phyloP scores from a whole-genome alignment of 2,329 filamentous ascomycete species.

The Diaporthe eres region DNA sequence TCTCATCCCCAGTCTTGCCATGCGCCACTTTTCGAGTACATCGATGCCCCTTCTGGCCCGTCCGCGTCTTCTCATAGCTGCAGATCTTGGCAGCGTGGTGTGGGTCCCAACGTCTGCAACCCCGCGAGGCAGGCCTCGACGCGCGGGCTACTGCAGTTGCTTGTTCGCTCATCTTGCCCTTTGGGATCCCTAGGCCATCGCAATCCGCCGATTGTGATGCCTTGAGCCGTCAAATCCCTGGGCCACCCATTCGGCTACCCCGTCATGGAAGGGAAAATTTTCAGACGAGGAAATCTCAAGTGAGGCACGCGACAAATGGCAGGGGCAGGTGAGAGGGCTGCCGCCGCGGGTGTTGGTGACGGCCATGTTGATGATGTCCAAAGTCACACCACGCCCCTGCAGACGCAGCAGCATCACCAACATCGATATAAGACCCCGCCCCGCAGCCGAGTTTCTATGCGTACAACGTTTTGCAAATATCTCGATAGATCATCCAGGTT shows the following conservation, averaged over 20 bases:
- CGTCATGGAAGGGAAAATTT: constrained; percentile 5
- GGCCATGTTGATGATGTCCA: constrained; percentile 10
- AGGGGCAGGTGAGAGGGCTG: background rate
- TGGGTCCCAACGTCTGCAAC: constrained; percentile 3
- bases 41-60: constrained; percentile 32
- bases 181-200: background rate
- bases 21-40: constrained; percentile 19
- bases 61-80: constrained; percentile 13
- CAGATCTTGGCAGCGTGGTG: constrained; percentile 19
- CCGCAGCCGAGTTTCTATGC: constrained; percentile 36
- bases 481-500: constrained; percentile 32
- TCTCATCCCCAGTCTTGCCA: constrained; percentile 10
- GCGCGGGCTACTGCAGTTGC: background rate
- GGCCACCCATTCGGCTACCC: background rate
- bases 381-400: constrained; percentile 21
- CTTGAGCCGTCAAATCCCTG: constrained; percentile 4
- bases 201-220: constrained; percentile 10
- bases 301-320: constrained; percentile 23
- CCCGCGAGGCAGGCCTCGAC: constrained; percentile 6
- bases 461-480: constrained; percentile 41
- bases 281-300: background rate
- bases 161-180: background rate
- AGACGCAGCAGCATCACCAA: background rate
- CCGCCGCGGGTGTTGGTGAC: background rate
- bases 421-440: constrained; percentile 23